Evolutionary conservation across 805 yeast genomes (phyloP).

Genomic region (Candida tibetensis): DNA sequence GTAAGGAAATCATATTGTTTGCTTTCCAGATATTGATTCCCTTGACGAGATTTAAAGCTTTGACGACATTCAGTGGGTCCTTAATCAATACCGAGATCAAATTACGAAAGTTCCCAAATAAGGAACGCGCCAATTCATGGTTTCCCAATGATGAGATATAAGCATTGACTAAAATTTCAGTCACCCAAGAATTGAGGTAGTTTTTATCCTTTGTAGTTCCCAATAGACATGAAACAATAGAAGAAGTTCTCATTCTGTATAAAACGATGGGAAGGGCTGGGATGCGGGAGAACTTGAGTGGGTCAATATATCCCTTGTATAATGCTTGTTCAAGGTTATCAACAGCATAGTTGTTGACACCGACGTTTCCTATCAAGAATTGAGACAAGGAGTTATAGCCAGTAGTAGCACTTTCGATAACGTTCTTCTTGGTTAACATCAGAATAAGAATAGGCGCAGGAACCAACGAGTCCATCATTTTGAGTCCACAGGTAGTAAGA

Average conservation of each 20-base stretch:
- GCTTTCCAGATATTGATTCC: constrained; percentile 31
- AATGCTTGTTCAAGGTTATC: constrained; percentile 30
- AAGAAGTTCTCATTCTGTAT: constrained; percentile 36
- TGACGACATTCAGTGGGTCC: neutral
- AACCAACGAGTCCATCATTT: constrained; percentile 34
- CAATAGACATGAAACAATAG: constrained; percentile 28
- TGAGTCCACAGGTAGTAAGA: constrained; percentile 35
- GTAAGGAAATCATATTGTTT: constrained; percentile 29
- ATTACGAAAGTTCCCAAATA: constrained; percentile 13
- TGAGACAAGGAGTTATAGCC: constrained; percentile 3
- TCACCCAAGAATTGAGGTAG: constrained; percentile 20
- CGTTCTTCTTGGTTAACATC: constrained; percentile 16
- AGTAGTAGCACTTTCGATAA: neutral
- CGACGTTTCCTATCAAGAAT: constrained; percentile 16
- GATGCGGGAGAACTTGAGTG: constrained; percentile 35
- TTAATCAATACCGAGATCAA: neutral
- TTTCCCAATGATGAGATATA: constrained; percentile 38
- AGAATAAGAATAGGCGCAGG: constrained; percentile 33
- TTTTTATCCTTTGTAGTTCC: constrained; percentile 10
- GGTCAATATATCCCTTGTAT: constrained; percentile 31
- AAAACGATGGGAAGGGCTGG: constrained; percentile 39
- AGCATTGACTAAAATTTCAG: constrained; percentile 35
- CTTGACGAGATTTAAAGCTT: constrained; percentile 1
- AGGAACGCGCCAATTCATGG: constrained; percentile 24
- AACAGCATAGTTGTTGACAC: constrained; percentile 11